Base-by-base conservation (phyloP, 495 filamentous ascomycete genomes). In the Penicillium atrosanguineum region DNA sequence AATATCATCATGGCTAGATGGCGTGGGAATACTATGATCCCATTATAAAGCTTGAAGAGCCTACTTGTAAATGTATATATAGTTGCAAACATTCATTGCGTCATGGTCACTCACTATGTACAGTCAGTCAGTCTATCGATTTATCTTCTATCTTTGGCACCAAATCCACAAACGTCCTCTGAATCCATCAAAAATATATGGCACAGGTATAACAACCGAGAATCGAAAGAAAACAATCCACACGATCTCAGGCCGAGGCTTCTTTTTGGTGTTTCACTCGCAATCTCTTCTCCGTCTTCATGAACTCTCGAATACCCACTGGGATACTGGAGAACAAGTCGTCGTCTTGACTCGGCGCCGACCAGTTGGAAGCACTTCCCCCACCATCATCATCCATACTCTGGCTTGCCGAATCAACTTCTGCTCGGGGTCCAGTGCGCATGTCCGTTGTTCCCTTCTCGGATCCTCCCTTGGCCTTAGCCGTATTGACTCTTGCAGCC, bases 281-380 rank as follows among this genome's bases (percentile, higher is more conserved):
- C 54, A 98, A 71, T 69, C 73, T 86, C 81, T 97, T 98, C 77
- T 98, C 94, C 44, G 86, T 91, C 76, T 87, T 89, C 93, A 98
- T 97, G 70, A 98, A 98, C 67, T 95, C 94, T 50, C 88, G 80
- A 55, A 98, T 96, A 6, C 94, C 95, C 19, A 98, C 88, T 0
- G 95, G 93, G 39, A 98, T 83, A 57, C 83, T 84, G 49, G 82
- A 83, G 66, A 95, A 95, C 46, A 95, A 57, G 48, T 89, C 83
- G 52, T 70, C 64, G 26, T 60, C 59, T 26, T 58, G 41, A 12
- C 46, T 58, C 4, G 69, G 58, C 9, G 57, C 21, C 19, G 79
- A 70, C 89, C 88, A 89, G 64, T 84, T 85, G 16, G 79, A 73
- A 45, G 84, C 82, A 58, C 85, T 87, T 6, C 87, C 86, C 7